These are phyloP conservation scores for Uronychia setigera DNA, from an alignment of 73 alveolate genomes.

Conservation along the genomic window DNA sequence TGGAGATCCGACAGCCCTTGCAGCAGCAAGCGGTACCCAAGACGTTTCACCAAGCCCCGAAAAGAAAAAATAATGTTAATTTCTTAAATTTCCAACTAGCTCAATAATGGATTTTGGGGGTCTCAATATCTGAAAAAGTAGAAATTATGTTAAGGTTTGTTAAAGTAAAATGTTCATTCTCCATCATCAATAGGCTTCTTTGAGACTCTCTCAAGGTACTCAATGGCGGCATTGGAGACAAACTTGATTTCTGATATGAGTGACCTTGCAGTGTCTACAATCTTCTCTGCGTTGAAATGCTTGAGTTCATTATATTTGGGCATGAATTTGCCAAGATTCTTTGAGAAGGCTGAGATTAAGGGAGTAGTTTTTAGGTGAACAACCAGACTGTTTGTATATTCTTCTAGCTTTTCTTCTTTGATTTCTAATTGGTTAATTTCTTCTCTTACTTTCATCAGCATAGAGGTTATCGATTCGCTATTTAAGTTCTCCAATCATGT, in stretches of 20 bases:
- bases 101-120: neutral
- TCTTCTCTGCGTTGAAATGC: conserved; percentile 49
- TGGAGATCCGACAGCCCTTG: neutral
- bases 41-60: neutral
- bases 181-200: neutral
- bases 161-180: neutral
- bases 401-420: conserved; percentile 50
- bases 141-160: neutral
- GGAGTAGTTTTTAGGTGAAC: conserved; percentile 35
- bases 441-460: conserved; percentile 47
- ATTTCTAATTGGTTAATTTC: conserved; percentile 13
- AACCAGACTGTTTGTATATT: conserved; percentile 49
- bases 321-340: conserved; percentile 29
- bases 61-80: neutral
- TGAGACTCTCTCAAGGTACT: neutral
- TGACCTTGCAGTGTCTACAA: neutral
- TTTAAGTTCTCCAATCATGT: conserved; percentile 44
- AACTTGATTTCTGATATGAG: neutral
- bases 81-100: neutral
- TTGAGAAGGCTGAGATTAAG: conserved; percentile 35
- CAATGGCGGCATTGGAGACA: neutral
- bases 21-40: neutral
- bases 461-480: conserved; percentile 29
- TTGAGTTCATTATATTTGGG: conserved; percentile 58
- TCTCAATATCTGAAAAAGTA: neutral